phyloP scores from a whole-genome alignment of 352 stramenopile genomes.

The Globisporangium cederbergense region DNA sequence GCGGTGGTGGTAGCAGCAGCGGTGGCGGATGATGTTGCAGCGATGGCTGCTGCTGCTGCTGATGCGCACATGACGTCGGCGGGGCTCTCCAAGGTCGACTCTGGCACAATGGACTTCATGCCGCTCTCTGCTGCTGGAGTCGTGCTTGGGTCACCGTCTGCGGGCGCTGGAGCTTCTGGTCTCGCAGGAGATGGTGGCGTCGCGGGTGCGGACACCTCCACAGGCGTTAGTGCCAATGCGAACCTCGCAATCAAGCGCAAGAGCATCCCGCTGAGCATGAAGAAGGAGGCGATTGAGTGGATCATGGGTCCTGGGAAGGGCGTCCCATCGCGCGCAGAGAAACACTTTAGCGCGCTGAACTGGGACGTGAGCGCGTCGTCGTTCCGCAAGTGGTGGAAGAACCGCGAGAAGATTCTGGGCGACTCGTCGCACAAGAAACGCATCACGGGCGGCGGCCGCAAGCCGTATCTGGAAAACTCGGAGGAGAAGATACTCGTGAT shows the following conservation, averaged over 20 bases:
- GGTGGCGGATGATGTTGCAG: neutral
- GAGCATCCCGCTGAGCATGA: conserved; percentile 78
- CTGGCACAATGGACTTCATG: conserved; percentile 26
- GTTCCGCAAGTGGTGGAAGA: conserved; percentile 86
- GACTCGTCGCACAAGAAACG: conserved; percentile 71
- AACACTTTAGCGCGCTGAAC: conserved; percentile 66
- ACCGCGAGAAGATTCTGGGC: conserved; percentile 73
- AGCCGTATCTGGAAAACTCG: conserved; percentile 62
- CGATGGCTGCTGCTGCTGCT: conserved; percentile 3
- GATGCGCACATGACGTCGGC: conserved; percentile 14
- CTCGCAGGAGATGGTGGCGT: neutral
- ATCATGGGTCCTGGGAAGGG: conserved; percentile 71
- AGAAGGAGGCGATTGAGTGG: conserved; percentile 81
- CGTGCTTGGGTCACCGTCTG: conserved; percentile 12
- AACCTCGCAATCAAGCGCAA: conserved; percentile 46
- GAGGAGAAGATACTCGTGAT: conserved; percentile 74
- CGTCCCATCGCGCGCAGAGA: conserved; percentile 63
- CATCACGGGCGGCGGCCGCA: conserved; percentile 63
- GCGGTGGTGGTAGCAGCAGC: conserved; percentile 1
- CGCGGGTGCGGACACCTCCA: neutral
- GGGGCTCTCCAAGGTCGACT: conserved; percentile 5
- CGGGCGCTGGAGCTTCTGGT: neutral
- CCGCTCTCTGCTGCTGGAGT: conserved; percentile 23
- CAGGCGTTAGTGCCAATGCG: neutral
- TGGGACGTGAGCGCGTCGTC: conserved; percentile 76